Conservation (phyloP, 202 grass and related monocot genomes). For the Setaria italica region DNA sequence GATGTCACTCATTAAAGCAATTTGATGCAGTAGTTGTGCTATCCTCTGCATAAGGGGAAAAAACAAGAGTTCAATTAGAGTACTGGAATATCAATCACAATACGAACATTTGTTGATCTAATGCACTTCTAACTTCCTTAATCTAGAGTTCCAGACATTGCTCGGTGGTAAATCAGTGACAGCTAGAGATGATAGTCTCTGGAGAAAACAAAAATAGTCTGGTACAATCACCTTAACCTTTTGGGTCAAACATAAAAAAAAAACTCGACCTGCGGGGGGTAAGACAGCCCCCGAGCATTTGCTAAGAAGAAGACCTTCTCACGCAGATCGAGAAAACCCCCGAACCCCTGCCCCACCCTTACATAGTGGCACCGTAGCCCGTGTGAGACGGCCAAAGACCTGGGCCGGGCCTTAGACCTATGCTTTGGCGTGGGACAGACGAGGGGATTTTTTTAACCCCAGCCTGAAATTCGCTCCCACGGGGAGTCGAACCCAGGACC, state of each 20-base stretch:
- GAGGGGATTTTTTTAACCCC: too few relatives aligned
- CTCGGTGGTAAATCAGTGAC: neutral
- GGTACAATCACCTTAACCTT: neutral
- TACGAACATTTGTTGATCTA: conserved; percentile 2
- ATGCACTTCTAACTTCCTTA: conserved; percentile 16
- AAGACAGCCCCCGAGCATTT: too few relatives aligned
- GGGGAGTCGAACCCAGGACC: too few relatives aligned
- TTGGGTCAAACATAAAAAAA: neutral
- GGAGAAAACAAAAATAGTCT: conserved; percentile 1
- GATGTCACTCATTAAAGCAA: conserved; percentile 57
- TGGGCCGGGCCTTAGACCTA: too few relatives aligned
- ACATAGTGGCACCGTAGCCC: too few relatives aligned
- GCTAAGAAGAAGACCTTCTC: too few relatives aligned
- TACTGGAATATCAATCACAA: neutral
- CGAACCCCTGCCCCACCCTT: too few relatives aligned
- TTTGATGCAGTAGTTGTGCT: conserved; percentile 64
- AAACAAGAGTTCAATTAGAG: conserved; percentile 9
- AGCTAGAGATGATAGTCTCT: neutral
- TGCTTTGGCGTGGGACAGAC: too few relatives aligned
- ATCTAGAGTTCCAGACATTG: neutral
- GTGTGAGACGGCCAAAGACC: too few relatives aligned
- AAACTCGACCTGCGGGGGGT: too few relatives aligned
- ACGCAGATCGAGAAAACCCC: too few relatives aligned
- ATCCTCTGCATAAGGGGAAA: conserved; percentile 46
- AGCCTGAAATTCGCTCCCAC: too few relatives aligned